phyloP scores from a whole-genome alignment of 2,329 filamentous ascomycete genomes.

The Elsinoe batatas region DNA sequence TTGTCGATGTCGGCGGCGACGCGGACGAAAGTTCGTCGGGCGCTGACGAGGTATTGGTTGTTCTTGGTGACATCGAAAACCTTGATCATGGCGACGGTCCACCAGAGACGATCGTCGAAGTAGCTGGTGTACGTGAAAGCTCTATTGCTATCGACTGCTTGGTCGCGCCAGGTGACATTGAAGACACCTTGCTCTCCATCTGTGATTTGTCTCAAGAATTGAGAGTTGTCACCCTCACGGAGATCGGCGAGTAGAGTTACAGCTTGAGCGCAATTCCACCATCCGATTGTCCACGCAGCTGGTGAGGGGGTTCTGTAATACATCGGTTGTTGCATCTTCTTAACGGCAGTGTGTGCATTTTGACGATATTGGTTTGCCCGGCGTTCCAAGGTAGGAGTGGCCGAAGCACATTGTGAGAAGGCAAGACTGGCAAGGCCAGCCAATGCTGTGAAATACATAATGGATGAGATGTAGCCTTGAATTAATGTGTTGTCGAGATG shows the following conservation, averaged over 20 bases:
- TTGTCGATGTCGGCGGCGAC: constrained; percentile 28
- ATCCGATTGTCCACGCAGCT: constrained; percentile 10
- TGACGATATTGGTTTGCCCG: background rate
- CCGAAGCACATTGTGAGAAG: background rate
- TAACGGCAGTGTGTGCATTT: constrained; percentile 12
- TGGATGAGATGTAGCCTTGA: too few relatives aligned
- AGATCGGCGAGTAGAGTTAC: constrained; percentile 15
- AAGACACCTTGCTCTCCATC: constrained; percentile 13
- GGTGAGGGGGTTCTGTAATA: constrained; percentile 14
- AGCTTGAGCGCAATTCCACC: constrained; percentile 16
- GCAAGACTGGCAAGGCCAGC: background rate
- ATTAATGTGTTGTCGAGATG: background rate
- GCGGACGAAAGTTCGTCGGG: constrained; percentile 40
- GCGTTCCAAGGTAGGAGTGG: background rate
- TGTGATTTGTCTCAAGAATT: constrained; percentile 11
- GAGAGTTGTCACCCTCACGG: constrained; percentile 9
- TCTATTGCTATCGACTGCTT: constrained; percentile 1
- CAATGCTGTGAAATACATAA: background rate
- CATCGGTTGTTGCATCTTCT: constrained; percentile 4
- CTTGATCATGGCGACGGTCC: constrained; percentile 45
- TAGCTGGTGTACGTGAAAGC: constrained; percentile 24
- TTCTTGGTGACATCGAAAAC: constrained; percentile 45
- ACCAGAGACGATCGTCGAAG: constrained; percentile 47
- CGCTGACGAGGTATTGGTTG: constrained; percentile 36
- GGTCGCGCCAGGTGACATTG: background rate